Percentiles rank a stretch among this genome's conserved stretches.
These are phyloP conservation scores for Boletus tylopilopsis DNA, from an alignment of 768 basidiomycete species.

Conservation along the genomic window DNA sequence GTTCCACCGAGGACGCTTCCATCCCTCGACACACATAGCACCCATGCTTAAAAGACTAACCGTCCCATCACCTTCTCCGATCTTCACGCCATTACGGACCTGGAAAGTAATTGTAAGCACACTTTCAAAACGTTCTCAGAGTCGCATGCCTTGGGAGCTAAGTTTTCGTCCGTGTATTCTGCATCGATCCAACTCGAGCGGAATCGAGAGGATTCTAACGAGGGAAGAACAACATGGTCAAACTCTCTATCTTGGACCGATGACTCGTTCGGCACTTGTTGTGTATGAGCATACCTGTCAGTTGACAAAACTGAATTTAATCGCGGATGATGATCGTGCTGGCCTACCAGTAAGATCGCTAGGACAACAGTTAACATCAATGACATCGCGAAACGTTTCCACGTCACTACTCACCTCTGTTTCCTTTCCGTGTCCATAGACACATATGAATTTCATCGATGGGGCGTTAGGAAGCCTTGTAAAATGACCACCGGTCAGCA, in stretches of 20 bases:
- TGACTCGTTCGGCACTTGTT: constrained; percentile 63
- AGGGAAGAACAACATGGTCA: constrained; percentile 43
- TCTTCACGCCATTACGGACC: constrained; percentile 82
- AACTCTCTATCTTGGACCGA: constrained; percentile 43
- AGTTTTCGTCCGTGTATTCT: constrained; percentile 64
- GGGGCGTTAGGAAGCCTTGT: constrained; percentile 82
- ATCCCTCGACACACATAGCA: constrained; percentile 96
- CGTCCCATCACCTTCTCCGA: constrained; percentile 96
- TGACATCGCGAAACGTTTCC: not conserved
- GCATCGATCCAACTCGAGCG: constrained; percentile 82
- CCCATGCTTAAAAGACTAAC: constrained; percentile 82
- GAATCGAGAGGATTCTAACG: constrained; percentile 46
- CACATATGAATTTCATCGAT: constrained; percentile 86
- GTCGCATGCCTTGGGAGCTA: constrained; percentile 49
- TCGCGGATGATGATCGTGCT: not conserved
- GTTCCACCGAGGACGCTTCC: constrained; percentile 88
- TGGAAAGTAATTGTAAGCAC: constrained; percentile 17
- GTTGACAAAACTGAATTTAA: not conserved
- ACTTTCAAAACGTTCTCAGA: not conserved
- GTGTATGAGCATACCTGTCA: constrained; percentile 66
- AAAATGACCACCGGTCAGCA: not conserved
- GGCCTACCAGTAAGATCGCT: constrained; percentile 82
- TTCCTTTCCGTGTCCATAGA: constrained; percentile 94
- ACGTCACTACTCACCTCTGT: constrained; percentile 62
- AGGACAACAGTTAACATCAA: constrained; percentile 1